phyloP scores from a whole-genome alignment of 495 filamentous ascomycete genomes.

The Tuber aestivum region DNA sequence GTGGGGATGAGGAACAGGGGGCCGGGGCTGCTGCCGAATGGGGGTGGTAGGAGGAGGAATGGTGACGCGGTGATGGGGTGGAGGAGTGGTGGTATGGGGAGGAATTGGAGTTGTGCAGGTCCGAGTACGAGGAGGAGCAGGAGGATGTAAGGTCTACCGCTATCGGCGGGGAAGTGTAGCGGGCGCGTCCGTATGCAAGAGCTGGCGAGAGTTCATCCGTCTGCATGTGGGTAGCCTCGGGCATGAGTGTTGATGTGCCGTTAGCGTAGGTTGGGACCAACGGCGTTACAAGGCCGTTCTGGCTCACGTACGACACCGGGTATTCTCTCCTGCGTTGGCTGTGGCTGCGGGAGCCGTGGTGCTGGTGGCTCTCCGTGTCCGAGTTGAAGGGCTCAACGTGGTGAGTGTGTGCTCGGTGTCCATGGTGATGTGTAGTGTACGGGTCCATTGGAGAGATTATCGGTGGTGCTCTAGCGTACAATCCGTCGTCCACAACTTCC shows the following conservation, averaged over 20 bases:
- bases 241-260: slow-evolving; percentile 44
- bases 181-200: slow-evolving; percentile 17
- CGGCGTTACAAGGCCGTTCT: slow-evolving; percentile 41
- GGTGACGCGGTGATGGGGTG: slow-evolving; percentile 16
- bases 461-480: slow-evolving; percentile 23
- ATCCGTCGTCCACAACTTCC: slow-evolving; percentile 22
- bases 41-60: slow-evolving; percentile 6
- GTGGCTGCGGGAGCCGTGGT: slow-evolving; percentile 20
- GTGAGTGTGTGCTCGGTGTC: slow-evolving; percentile 22
- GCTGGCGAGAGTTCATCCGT: slow-evolving; percentile 29
- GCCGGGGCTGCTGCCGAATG: slow-evolving; percentile 13
- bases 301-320: slow-evolving; percentile 43
- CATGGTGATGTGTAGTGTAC: slow-evolving; percentile 18
- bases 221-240: slow-evolving; percentile 44
- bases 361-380: slow-evolving; percentile 22
- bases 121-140: slow-evolving; percentile 31
- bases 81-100: slow-evolving; percentile 23
- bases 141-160: slow-evolving; percentile 16
- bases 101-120: slow-evolving; percentile 28
- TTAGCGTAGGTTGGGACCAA: slow-evolving; percentile 48
- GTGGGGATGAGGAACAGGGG: slow-evolving; percentile 30
- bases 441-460: slow-evolving; percentile 6
- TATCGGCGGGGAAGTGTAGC: slow-evolving; percentile 22
- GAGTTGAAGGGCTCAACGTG: slow-evolving; percentile 23
- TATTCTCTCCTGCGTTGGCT: slow-evolving; percentile 37